A percentile compares a stretch with the other conserved stretches of the same genome.
Evolutionary conservation across 2,329 filamentous ascomycete genomes (phyloP).

Genomic region (Chaetomiaceae sp.): DNA sequence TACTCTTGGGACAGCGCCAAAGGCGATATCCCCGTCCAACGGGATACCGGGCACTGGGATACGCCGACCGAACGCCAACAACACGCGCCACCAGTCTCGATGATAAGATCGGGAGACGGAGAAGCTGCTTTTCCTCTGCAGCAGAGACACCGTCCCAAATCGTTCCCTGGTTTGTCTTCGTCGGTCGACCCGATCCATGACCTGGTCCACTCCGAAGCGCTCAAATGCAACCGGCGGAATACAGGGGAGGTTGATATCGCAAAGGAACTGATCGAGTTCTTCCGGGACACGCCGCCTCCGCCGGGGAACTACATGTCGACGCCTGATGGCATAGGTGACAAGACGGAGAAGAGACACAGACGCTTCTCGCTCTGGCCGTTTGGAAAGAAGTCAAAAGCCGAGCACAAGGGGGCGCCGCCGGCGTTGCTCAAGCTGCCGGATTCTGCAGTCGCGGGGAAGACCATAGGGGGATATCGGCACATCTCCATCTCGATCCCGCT

Average conservation of each 20-base stretch:
- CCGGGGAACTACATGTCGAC: constrained; percentile 47
- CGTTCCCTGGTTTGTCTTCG: constrained; percentile 18
- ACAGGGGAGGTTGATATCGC: constrained; percentile 19
- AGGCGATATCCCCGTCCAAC: too few species aligned
- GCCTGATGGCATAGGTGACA: constrained; percentile 29
- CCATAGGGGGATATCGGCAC: constrained; percentile 49
- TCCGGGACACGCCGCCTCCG: constrained; percentile 46
- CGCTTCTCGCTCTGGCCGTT: constrained; percentile 36
- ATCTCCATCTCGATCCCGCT: constrained; percentile 58
- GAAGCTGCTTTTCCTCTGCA: not conserved
- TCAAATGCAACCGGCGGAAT: constrained; percentile 23
- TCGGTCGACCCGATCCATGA: constrained; percentile 11
- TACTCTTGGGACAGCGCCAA: too few species aligned
- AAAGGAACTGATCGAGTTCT: constrained; percentile 42
- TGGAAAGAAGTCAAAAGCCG: constrained; percentile 27
- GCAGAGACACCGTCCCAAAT: constrained; percentile 10
- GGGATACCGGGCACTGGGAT: too few species aligned
- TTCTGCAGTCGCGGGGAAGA: constrained; percentile 50
- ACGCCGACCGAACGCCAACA: not conserved
- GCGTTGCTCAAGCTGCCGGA: constrained; percentile 45
- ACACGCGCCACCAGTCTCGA: not conserved
- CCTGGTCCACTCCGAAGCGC: constrained; percentile 3
- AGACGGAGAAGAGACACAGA: constrained; percentile 32
- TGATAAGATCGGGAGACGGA: not conserved
- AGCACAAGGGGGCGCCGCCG: constrained; percentile 20